phyloP scores from a whole-genome alignment of 1,284 basidiomycete species.

The Melanopsichium pennsylvanicum region DNA sequence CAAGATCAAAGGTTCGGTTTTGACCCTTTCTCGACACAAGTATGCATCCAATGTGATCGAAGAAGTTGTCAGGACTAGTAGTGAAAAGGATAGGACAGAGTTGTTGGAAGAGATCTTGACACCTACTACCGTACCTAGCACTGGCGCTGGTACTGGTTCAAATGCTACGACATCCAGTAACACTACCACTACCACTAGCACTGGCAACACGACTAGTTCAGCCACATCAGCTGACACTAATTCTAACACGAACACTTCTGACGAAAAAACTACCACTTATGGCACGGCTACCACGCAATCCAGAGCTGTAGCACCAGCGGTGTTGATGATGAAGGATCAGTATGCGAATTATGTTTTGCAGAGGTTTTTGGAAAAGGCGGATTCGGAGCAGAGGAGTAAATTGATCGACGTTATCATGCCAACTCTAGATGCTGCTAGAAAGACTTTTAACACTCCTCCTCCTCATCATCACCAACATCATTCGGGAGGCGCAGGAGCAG shows the following conservation, averaged over 20 bases:
- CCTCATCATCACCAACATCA: no score
- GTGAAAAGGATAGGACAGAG: conserved; percentile 72
- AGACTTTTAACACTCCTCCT: no score
- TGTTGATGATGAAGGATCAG: conserved; percentile 85
- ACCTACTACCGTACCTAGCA: background rate
- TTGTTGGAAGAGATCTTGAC: conserved; percentile 84
- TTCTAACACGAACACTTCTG: no score
- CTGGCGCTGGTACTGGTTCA: background rate
- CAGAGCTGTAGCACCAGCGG: conserved; percentile 45
- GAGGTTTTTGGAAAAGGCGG: conserved; percentile 59
- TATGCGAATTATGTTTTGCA: conserved; percentile 73
- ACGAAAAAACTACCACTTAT: no score
- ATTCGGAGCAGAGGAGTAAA: conserved; percentile 31
- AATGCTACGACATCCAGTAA: background rate
- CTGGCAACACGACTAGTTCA: no score
- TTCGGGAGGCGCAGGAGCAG: background rate
- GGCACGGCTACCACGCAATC: no score
- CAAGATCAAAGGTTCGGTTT: conserved; percentile 79
- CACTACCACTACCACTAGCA: background rate
- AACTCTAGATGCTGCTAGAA: conserved; percentile 32
- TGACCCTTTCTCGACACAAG: conserved; percentile 77
- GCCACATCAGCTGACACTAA: no score
- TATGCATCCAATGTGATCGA: conserved; percentile 98
- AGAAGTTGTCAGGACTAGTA: conserved; percentile 80
- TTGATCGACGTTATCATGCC: conserved; percentile 44